Percentiles rank a stretch among this genome's conserved stretches.
These are phyloP conservation scores for Phytophthora brassicae DNA, from an alignment of 352 stramenopile species.

Conservation along the genomic window DNA sequence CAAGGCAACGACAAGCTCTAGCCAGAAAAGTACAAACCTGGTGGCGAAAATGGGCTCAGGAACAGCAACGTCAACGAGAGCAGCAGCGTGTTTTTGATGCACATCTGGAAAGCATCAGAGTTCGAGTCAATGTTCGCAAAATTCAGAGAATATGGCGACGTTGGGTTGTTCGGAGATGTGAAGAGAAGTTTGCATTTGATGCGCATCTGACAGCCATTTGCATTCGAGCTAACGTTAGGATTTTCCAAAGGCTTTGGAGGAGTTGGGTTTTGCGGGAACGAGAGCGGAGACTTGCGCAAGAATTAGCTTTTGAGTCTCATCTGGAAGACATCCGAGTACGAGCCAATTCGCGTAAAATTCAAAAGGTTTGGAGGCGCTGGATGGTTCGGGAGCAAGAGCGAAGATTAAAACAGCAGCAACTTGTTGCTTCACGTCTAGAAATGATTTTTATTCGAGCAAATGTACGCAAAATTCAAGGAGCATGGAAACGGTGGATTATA, in stretches of 20 bases:
- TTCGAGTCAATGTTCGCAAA: not conserved
- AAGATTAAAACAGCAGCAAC: not conserved
- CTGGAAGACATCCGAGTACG: slow-evolving; percentile 4
- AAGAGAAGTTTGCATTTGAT: slow-evolving; percentile 1
- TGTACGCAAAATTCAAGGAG: slow-evolving; percentile 23
- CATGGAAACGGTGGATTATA: slow-evolving; percentile 10
- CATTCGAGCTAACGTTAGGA: slow-evolving; percentile 4
- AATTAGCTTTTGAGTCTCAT: slow-evolving; percentile 2
- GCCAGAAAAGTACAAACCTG: slow-evolving; percentile 21
- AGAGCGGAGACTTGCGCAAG: not conserved
- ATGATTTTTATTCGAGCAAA: slow-evolving; percentile 1
- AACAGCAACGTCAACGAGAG: slow-evolving; percentile 11
- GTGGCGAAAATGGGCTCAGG: slow-evolving; percentile 19
- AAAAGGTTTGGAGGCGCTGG: slow-evolving; percentile 25
- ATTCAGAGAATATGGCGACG: not conserved
- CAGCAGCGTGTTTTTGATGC: slow-evolving; percentile 5
- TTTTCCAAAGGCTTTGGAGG: slow-evolving; percentile 24
- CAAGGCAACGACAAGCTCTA: slow-evolving; percentile 9
- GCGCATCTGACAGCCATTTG: slow-evolving; percentile 1
- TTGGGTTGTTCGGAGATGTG: not conserved
- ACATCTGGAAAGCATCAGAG: not conserved
- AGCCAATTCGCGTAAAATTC: slow-evolving; percentile 13
- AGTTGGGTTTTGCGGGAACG: slow-evolving; percentile 13
- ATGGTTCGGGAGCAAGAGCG: not conserved
- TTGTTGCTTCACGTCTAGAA: slow-evolving; percentile 1